Base-by-base conservation (phyloP, 2,329 filamentous ascomycete species). In the Pseudofabraea citricarpa region DNA sequence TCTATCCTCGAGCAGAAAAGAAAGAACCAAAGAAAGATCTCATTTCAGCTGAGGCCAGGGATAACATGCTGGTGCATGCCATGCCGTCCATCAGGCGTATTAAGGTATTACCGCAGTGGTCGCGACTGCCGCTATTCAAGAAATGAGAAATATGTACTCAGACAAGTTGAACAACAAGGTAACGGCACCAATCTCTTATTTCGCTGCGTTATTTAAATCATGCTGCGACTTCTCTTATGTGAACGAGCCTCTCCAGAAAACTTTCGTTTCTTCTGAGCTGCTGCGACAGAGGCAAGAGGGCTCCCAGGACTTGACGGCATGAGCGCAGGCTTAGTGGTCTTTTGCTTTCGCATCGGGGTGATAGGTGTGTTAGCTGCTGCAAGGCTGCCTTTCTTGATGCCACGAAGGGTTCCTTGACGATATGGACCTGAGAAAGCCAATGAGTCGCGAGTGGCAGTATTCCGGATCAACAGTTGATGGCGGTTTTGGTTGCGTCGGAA, bases 401-500 rank as follows among this genome's bases (percentile, higher is more conserved):
- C 80, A 43, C 75, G 72, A 33, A 84, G 68, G 2, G 78, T 76
- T 32, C 79, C 75, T 64, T 76, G 67, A 59, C 79, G 71, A 63
- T 81, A 75, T 6, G 77, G 73, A 40, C 75, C 70, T 41, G 79
- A 74, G 60, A 83, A 79, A 39, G 77, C 73, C 20, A 86, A 69
- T 29, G 81, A 81, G 54, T 84, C 75, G 45, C 76, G 67, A 27
- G 77, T 81, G 18, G 75, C 77, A 55, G 79, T 74, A 59, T 75
- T 81, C 51, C 71, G 66, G 55, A 72, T 65, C 57, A 70, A 56
- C 47, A 71, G 59, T 55, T 74, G 64, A 58, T 77, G 67, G 49
- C 68, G 62, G 57, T 74, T 80, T 60, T 78, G 81, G 62, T 78
- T 83, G 51, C 72, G 79, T 63, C 61, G 86, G 72, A 93, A 94